Conservation (phyloP, 371 early-diverging fungal genomes). For the Mortierella sp. region DNA sequence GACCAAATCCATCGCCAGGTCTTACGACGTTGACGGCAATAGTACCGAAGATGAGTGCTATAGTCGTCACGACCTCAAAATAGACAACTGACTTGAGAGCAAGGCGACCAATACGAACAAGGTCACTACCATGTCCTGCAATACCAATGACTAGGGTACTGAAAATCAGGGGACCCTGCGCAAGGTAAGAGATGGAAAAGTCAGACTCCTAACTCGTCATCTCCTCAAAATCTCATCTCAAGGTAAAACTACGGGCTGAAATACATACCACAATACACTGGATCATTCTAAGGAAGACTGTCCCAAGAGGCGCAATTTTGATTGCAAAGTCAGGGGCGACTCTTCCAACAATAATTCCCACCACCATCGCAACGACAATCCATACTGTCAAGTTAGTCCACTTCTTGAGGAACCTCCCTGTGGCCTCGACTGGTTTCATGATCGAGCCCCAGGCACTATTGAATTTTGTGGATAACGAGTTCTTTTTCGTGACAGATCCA, state of each 20-base stretch:
- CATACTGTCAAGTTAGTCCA: conserved; percentile 67
- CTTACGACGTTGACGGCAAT: conserved; percentile 71
- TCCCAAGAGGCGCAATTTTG: conserved; percentile 63
- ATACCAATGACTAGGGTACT: conserved; percentile 78
- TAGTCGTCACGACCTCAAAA: conserved; percentile 72
- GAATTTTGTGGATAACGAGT: background rate
- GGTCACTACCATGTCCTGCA: conserved; percentile 78
- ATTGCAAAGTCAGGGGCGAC: conserved; percentile 62
- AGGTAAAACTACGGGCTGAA: too few species aligned
- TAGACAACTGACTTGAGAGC: conserved; percentile 72
- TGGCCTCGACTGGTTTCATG: background rate
- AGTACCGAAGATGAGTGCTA: conserved; percentile 78
- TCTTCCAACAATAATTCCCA: conserved; percentile 73
- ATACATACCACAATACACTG: conserved; percentile 67
- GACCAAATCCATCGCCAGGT: conserved; percentile 66
- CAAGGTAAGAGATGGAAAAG: background rate
- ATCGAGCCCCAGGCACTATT: background rate
- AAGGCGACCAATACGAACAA: conserved; percentile 67
- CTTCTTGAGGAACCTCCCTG: conserved; percentile 43
- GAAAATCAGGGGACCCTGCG: conserved; percentile 73
- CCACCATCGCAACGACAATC: conserved; percentile 67
- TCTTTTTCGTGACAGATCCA: background rate
- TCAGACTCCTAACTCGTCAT: background rate
- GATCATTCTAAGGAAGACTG: conserved; percentile 75
- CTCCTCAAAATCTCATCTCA: too few species aligned